Evolutionary conservation across 1,139 yeast genomes (phyloP), one percentile per base, ranked within the genome.

Genomic region (Pichia terricola): DNA sequence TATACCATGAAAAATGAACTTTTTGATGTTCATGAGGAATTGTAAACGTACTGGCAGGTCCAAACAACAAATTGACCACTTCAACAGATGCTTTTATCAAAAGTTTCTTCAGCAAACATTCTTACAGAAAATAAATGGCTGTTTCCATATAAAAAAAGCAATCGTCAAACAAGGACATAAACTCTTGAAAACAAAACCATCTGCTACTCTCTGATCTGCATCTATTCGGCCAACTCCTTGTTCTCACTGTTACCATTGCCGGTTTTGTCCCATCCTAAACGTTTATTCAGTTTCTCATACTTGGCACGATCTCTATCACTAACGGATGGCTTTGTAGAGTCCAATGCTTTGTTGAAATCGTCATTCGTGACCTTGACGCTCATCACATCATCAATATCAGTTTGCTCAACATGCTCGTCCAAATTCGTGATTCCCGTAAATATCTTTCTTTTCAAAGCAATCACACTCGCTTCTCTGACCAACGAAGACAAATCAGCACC

Each of bases 401-500:
- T 51, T 32, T 50, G 61, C 39, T 62, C 59, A 26, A 58, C 51
- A 11, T 59, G 59, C 30, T 59, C 68, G 48, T 66, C 66, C 28
- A 66, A 62, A 39, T 61, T 43, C 22, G 51, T 53, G 37, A 63
- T 61, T 34, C 64, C 63, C 26, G 63, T 65, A 63, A 81, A 79
- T 52, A 86, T 80, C 46, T 76, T 75, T 62, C 65, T 77, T 61
- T 87, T 85, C 62, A 91, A 73, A 1, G 97, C 95, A 42, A 77
- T 65, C 3, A 89, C 94, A 50, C 96, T 91, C 7, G 98, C 95
- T 60, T 91, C 98, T 56, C 96, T 73, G 0, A 86, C 91, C 46
- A 91, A 67, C 1, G 96, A 87, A 1, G 95, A 88, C 48, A 91
- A 69, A 69, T 91, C 98, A 0, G 98, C 98, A 59, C 98, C 98